These are phyloP conservation scores for Discostella stelligera DNA, from an alignment of 352 stramenopile species.

Conservation along the genomic window DNA sequence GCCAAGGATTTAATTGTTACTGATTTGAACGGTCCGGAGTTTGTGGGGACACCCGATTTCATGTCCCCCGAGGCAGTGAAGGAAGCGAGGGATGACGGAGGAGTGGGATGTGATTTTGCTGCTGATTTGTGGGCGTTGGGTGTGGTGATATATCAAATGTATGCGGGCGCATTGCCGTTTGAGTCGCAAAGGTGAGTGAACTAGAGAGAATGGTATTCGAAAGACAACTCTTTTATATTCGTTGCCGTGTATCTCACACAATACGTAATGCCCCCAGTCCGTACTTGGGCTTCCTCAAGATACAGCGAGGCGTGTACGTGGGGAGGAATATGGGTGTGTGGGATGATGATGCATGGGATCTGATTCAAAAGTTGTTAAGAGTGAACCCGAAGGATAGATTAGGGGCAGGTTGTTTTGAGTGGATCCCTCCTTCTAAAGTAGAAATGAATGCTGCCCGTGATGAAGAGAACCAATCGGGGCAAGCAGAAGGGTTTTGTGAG, in stretches of 20 bases:
- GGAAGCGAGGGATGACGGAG: constrained; percentile 26
- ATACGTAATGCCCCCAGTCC: constrained; percentile 50
- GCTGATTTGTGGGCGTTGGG: constrained; percentile 86
- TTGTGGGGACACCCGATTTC: constrained; percentile 90
- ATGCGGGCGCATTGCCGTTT: constrained; percentile 83
- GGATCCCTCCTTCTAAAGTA: constrained; percentile 35
- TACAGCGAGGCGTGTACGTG: constrained; percentile 71
- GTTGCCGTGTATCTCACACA: neutral
- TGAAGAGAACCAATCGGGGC: constrained; percentile 15
- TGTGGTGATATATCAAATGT: constrained; percentile 82
- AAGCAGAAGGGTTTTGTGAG: constrained; percentile 6
- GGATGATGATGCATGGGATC: constrained; percentile 80
- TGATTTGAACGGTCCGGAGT: constrained; percentile 88
- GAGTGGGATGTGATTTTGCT: constrained; percentile 57
- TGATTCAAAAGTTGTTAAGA: constrained; percentile 76
- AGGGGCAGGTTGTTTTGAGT: constrained; percentile 70
- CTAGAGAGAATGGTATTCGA: neutral
- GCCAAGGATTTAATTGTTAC: constrained; percentile 86
- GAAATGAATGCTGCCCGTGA: constrained; percentile 7
- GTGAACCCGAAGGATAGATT: constrained; percentile 76
- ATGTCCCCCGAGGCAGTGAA: constrained; percentile 84
- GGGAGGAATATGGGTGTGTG: constrained; percentile 64
- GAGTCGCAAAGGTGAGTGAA: constrained; percentile 55
- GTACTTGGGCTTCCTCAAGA: constrained; percentile 87
- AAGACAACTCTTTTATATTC: neutral